Conservation (phyloP, 1,284 basidiomycete genomes). For the Grifola frondosa region DNA sequence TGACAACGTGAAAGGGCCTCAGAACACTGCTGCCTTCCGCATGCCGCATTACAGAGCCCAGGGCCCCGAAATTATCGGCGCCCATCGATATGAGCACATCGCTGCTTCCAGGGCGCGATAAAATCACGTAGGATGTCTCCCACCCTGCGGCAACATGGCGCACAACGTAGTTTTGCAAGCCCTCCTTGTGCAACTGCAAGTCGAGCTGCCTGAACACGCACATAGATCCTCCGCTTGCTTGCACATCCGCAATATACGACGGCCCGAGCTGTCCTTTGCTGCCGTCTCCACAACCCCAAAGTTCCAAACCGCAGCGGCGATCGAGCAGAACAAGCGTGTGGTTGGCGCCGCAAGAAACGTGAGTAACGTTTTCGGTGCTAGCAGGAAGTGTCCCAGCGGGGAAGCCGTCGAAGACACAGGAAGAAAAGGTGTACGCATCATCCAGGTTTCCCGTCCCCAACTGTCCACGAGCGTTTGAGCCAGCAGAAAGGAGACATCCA, state of each 20-base stretch:
- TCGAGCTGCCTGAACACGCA: slow-evolving; percentile 50
- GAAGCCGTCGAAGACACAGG: slow-evolving; percentile 41
- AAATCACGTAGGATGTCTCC: slow-evolving; percentile 79
- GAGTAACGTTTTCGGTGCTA: slow-evolving; percentile 32
- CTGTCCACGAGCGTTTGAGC: slow-evolving; percentile 80
- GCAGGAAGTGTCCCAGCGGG: slow-evolving; percentile 23
- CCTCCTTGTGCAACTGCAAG: slow-evolving; percentile 35
- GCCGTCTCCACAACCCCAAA: slow-evolving; percentile 74
- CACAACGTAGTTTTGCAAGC: slow-evolving; percentile 37
- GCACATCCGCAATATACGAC: slow-evolving; percentile 11
- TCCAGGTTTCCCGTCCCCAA: slow-evolving; percentile 58
- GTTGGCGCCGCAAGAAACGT: slow-evolving; percentile 61
- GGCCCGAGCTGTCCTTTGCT: slow-evolving; percentile 61
- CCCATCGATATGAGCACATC: slow-evolving; percentile 82
- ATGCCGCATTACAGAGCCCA: too few relatives aligned
- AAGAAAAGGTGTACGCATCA: slow-evolving; percentile 57
- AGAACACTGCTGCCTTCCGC: slow-evolving; percentile 34
- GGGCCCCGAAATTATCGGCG: slow-evolving; percentile 78
- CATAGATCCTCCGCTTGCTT: slow-evolving; percentile 15
- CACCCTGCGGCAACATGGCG: slow-evolving; percentile 65
- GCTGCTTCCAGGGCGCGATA: slow-evolving; percentile 38
- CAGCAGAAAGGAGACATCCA: slow-evolving; percentile 45
- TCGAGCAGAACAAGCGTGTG: slow-evolving; percentile 61
- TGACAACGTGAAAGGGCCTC: slow-evolving; percentile 40
- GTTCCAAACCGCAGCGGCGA: slow-evolving; percentile 29